Percentiles rank a stretch among this genome's conserved stretches.
These are phyloP conservation scores for Raffaelea ambrosiae DNA, from an alignment of 2,329 filamentous ascomycete genomes.

Conservation along the genomic window DNA sequence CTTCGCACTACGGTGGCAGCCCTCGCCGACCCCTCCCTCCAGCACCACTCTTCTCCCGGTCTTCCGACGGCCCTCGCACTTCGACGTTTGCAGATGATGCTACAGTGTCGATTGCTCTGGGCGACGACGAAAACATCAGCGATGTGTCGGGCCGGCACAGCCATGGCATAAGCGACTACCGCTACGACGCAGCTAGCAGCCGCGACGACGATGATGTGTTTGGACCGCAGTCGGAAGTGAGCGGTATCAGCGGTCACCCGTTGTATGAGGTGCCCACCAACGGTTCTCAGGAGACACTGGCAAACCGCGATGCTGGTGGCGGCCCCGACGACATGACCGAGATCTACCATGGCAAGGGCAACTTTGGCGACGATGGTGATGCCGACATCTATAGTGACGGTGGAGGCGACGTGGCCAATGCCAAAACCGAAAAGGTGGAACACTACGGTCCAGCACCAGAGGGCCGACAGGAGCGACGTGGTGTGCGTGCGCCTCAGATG, in stretches of 20 bases:
- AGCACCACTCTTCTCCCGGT: constrained; percentile 66
- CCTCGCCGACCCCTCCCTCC: constrained; percentile 81
- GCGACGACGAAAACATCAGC: constrained; percentile 34
- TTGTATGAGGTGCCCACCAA: constrained; percentile 19
- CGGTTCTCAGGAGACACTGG: constrained; percentile 42
- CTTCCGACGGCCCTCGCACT: constrained; percentile 28
- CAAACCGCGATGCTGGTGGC: constrained; percentile 15
- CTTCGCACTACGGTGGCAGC: constrained; percentile 80
- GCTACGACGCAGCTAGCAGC: constrained; percentile 11
- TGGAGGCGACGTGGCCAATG: background rate
- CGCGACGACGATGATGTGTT: constrained; percentile 58
- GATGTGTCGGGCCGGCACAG: constrained; percentile 58
- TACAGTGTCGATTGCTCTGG: constrained; percentile 63
- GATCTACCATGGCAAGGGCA: background rate
- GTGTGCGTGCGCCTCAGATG: constrained; percentile 80
- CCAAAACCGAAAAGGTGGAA: constrained; percentile 50
- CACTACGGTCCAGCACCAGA: constrained; percentile 83
- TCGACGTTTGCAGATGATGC: constrained; percentile 56
- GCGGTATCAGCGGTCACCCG: constrained; percentile 17
- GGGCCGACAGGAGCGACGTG: constrained; percentile 78
- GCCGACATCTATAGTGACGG: background rate
- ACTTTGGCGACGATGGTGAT: background rate
- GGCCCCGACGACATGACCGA: constrained; percentile 15
- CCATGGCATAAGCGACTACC: constrained; percentile 3
- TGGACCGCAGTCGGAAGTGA: constrained; percentile 41